Evolutionary conservation across 768 basidiomycete genomes (phyloP).

Genomic region (Rhizopogon salebrosus): DNA sequence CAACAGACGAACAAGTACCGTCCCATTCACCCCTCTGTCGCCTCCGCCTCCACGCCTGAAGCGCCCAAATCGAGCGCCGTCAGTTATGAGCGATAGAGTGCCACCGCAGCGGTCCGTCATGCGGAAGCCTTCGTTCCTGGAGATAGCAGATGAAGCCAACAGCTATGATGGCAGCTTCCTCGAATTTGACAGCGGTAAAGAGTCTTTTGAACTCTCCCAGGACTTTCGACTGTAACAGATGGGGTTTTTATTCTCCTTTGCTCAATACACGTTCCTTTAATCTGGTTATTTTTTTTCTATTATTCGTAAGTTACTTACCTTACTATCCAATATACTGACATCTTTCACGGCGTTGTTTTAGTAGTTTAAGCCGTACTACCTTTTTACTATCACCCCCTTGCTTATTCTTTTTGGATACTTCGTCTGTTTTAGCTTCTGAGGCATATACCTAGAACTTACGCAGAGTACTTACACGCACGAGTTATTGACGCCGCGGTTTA

Average conservation of each 20-base stretch:
- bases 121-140: constrained; percentile 68
- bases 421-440: too few species aligned
- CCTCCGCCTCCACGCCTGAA: constrained; percentile 26
- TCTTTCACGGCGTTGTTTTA: constrained; percentile 11
- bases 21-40: constrained; percentile 30
- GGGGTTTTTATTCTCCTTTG: constrained; percentile 9
- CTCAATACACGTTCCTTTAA: constrained; percentile 5
- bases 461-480: too few species aligned
- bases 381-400: too few species aligned
- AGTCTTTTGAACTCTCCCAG: constrained; percentile 34
- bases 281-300: constrained; percentile 9
- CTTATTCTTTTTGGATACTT: too few species aligned
- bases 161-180: constrained; percentile 33
- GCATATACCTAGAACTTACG: too few species aligned
- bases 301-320: constrained; percentile 8
- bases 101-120: constrained; percentile 49
- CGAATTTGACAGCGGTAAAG: constrained; percentile 32
- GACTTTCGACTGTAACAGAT: constrained; percentile 34
- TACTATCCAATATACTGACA: constrained; percentile 4
- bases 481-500: too few species aligned
- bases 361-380: constrained; percentile 6
- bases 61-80: background rate
- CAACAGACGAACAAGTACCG: constrained; percentile 19
- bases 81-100: constrained; percentile 27
- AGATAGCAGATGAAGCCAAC: constrained; percentile 42